A percentile compares a stretch with the other conserved stretches of the same genome.
Evolutionary conservation across 768 basidiomycete species (phyloP).

Genomic region (Lactifluus echinatus): DNA sequence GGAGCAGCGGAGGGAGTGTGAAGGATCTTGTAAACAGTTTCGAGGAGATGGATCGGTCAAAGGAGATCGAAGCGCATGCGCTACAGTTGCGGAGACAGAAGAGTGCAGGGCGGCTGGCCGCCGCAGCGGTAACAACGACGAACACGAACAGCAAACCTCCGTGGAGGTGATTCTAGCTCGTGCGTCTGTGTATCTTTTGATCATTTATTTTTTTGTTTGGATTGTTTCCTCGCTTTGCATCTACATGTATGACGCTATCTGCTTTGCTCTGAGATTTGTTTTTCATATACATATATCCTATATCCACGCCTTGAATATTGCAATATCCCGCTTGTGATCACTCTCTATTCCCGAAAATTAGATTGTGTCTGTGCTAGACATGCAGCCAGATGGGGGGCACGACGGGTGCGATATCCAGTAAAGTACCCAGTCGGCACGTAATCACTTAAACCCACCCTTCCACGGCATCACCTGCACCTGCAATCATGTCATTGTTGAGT

Average conservation of each 20-base stretch:
- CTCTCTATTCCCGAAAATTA: too few species aligned
- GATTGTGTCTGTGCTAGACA: too few species aligned
- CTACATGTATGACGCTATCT: background rate
- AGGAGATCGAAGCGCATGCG: conserved; percentile 22
- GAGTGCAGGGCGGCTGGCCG: conserved; percentile 28
- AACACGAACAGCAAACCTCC: conserved; percentile 14
- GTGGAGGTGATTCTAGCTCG: conserved; percentile 18
- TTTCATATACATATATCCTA: background rate
- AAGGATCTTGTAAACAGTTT: conserved; percentile 61
- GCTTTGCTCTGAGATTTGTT: conserved; percentile 1
- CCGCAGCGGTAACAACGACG: background rate
- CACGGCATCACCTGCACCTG: too few species aligned
- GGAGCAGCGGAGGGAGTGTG: conserved; percentile 63
- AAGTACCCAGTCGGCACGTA: too few species aligned
- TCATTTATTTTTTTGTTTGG: background rate
- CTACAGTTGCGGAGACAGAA: conserved; percentile 31
- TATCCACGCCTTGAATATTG: too few species aligned
- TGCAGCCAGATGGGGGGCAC: too few species aligned
- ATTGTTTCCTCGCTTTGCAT: background rate
- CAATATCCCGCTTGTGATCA: too few species aligned
- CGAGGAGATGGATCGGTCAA: conserved; percentile 38
- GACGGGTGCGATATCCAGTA: too few species aligned
- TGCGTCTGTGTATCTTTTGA: background rate
- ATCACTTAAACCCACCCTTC: too few species aligned
- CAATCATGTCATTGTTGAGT: conserved; percentile 19